Conservation (phyloP, 306 rosid species). For the Cucurbita moschata region DNA sequence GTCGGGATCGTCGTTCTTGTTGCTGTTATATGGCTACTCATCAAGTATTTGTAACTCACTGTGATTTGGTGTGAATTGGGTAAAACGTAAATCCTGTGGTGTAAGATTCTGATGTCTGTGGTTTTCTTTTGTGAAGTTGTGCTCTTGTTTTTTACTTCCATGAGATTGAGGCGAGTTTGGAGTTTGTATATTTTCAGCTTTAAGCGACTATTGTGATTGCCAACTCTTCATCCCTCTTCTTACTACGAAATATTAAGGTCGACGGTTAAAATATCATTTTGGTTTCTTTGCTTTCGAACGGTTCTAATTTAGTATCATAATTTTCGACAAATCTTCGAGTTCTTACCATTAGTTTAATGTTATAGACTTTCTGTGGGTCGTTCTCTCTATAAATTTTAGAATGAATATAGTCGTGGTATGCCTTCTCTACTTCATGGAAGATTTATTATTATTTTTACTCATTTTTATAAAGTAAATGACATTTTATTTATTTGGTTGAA, state of each 20-base stretch:
- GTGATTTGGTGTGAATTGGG: conserved; percentile 13
- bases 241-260: not conserved
- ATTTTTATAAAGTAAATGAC: too few species aligned
- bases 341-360: too few species aligned
- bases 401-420: too few species aligned
- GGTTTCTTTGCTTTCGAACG: too few species aligned
- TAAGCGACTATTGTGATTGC: not conserved
- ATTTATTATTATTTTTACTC: too few species aligned
- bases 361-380: too few species aligned
- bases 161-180: not conserved
- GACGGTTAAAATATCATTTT: not conserved
- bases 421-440: too few species aligned
- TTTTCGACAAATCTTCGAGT: too few species aligned
- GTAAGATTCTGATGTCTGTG: conserved; percentile 1
- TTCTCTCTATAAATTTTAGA: too few species aligned
- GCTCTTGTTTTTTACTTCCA: not conserved
- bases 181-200: not conserved
- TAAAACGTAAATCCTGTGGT: not conserved
- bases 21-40: conserved; percentile 45
- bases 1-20: conserved; percentile 63
- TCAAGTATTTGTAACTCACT: conserved; percentile 51
- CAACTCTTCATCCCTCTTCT: not conserved
- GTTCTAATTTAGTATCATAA: too few species aligned
- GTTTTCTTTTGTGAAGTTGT: not conserved
- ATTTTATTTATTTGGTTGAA: too few species aligned